A percentile compares a stretch with the other conserved stretches of the same genome.
Evolutionary conservation across 2,329 filamentous ascomycete genomes (phyloP).

Genomic region (Colletotrichum aenigma): DNA sequence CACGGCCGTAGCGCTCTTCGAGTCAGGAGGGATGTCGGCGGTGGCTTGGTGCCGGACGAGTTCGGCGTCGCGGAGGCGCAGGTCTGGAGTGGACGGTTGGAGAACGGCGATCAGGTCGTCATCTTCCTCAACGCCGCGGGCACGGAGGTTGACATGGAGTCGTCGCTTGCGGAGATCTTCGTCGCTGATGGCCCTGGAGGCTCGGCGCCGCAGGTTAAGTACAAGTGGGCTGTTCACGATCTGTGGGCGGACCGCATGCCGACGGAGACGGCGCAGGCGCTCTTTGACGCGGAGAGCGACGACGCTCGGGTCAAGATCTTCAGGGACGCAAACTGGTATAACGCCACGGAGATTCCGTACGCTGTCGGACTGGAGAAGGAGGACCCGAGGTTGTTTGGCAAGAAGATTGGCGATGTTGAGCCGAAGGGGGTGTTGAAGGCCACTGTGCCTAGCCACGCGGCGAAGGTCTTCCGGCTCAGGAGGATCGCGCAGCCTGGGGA

Average conservation of each 20-base stretch:
- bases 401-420: conserved; percentile 22
- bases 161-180: conserved; percentile 24
- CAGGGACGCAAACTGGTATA: conserved; percentile 21
- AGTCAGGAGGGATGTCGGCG: conserved; percentile 33
- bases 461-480: conserved; percentile 22
- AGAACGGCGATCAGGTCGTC: conserved; percentile 23
- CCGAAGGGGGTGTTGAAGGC: conserved; percentile 15
- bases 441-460: conserved; percentile 21
- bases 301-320: neutral
- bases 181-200: conserved; percentile 25
- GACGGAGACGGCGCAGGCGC: conserved; percentile 9
- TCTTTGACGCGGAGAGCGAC: conserved; percentile 11
- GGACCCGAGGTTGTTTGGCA: conserved; percentile 23
- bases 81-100: conserved; percentile 30
- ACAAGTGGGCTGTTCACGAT: conserved; percentile 24
- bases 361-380: conserved; percentile 20
- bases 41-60: conserved; percentile 31
- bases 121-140: conserved; percentile 21
- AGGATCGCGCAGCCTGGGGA: conserved; percentile 20
- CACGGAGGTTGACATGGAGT: conserved; percentile 16
- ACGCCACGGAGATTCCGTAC: conserved; percentile 23
- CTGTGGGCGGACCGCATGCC: conserved; percentile 25
- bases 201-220: conserved; percentile 20
- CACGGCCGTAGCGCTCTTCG: conserved; percentile 30
- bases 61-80: conserved; percentile 29